These are phyloP conservation scores for Penicillium salamii DNA, from an alignment of 495 filamentous ascomycete species.

Conservation along the genomic window DNA sequence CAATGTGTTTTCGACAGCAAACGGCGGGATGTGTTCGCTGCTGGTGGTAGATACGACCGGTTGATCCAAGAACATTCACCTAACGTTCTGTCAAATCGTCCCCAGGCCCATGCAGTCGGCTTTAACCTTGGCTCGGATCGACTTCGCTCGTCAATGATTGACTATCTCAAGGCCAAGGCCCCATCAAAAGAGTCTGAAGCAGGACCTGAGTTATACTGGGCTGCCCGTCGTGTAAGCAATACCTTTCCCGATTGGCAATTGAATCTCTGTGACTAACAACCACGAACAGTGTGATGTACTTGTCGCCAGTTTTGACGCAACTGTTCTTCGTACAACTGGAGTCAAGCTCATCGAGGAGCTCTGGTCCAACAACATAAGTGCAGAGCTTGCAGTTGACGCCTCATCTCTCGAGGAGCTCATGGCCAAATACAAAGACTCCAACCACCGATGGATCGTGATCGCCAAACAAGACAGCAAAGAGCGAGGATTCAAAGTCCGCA, in stretches of 20 bases:
- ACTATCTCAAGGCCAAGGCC: constrained; percentile 62
- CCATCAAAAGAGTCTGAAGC: constrained; percentile 63
- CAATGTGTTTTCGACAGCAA: constrained; percentile 89
- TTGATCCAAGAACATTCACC: constrained; percentile 60
- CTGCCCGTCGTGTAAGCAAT: constrained; percentile 57
- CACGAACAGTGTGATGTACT: constrained; percentile 82
- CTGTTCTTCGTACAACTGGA: constrained; percentile 68
- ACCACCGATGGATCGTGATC: constrained; percentile 82
- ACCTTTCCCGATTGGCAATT: background rate
- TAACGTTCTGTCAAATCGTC: constrained; percentile 34
- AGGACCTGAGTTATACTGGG: constrained; percentile 53
- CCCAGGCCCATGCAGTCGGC: constrained; percentile 72
- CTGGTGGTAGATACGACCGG: constrained; percentile 88
- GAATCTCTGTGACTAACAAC: no score
- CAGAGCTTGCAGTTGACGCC: constrained; percentile 83
- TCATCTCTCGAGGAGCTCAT: constrained; percentile 71
- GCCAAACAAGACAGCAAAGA: constrained; percentile 76
- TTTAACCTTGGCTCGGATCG: constrained; percentile 91
- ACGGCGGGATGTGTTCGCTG: constrained; percentile 81
- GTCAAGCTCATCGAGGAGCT: constrained; percentile 74
- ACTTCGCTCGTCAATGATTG: constrained; percentile 62
- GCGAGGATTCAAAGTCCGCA: constrained; percentile 71
- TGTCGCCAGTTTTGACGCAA: constrained; percentile 79
- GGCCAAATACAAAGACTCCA: constrained; percentile 63
- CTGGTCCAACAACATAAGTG: constrained; percentile 80